phyloP scores from a whole-genome alignment of 352 stramenopile genomes.

The Pythium aquatile region DNA sequence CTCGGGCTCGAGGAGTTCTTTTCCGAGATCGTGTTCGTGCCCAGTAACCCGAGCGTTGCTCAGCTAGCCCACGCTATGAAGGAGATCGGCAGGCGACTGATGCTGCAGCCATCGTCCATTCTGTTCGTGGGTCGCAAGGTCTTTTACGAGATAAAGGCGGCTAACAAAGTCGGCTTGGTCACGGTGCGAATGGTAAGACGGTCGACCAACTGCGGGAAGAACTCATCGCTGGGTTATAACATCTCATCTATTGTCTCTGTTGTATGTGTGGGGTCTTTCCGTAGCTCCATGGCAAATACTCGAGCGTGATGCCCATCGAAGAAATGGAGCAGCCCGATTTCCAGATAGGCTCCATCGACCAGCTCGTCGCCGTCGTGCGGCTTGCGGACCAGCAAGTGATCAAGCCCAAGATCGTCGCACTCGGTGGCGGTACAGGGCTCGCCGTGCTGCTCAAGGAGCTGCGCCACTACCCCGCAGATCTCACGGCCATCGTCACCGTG shows the following conservation, averaged over 20 bases:
- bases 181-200: slow-evolving; percentile 68
- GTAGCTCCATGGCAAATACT: slow-evolving; percentile 84
- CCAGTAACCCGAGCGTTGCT: slow-evolving; percentile 56
- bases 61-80: slow-evolving; percentile 78
- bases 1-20: slow-evolving; percentile 69
- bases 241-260: slow-evolving; percentile 13
- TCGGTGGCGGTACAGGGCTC: slow-evolving; percentile 77
- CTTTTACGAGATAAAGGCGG: slow-evolving; percentile 87
- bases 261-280: slow-evolving; percentile 7
- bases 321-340: slow-evolving; percentile 80
- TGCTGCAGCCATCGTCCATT: slow-evolving; percentile 70
- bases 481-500: slow-evolving; percentile 86
- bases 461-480: slow-evolving; percentile 77
- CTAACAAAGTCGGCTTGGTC: slow-evolving; percentile 74
- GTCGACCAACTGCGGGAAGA: not conserved
- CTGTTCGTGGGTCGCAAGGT: slow-evolving; percentile 82
- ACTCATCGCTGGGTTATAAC: slow-evolving; percentile 9
- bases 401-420: slow-evolving; percentile 81
- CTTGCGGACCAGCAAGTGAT: slow-evolving; percentile 78
- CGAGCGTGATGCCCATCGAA: slow-evolving; percentile 82
- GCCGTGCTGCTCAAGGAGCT: slow-evolving; percentile 84
- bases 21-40: slow-evolving; percentile 59
- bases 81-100: slow-evolving; percentile 53
- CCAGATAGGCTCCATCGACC: slow-evolving; percentile 78
- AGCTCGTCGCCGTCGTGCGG: slow-evolving; percentile 72